These are phyloP conservation scores for Alloascoidea africana DNA, from an alignment of 805 yeast species.

Conservation along the genomic window DNA sequence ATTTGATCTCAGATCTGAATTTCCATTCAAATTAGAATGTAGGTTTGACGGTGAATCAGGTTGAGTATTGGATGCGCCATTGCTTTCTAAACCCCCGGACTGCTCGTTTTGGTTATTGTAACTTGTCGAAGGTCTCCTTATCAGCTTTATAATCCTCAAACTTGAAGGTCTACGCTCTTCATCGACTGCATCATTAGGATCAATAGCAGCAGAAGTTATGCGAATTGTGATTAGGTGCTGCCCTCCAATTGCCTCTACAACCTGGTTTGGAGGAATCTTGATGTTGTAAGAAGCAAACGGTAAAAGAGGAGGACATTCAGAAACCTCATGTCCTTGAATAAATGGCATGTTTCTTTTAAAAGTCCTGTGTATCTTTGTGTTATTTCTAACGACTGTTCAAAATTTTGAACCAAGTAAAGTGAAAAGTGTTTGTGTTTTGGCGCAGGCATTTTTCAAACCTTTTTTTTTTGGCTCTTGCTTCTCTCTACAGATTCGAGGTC, in stretches of 20 bases:
- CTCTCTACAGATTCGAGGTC: no score
- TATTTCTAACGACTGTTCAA: no score
- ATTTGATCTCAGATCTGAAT: constrained; percentile 14
- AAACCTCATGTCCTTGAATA: no score
- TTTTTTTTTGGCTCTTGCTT: no score
- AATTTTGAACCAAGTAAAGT: no score
- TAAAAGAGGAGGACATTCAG: constrained; percentile 35
- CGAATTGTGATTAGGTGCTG: constrained; percentile 84
- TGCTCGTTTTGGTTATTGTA: constrained; percentile 20
- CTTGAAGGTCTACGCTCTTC: constrained; percentile 76
- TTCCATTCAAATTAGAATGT: constrained; percentile 10
- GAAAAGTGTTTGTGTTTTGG: no score
- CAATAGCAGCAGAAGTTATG: constrained; percentile 89
- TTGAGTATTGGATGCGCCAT: constrained; percentile 18
- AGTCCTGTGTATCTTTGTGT: no score
- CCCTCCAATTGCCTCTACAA: constrained; percentile 74
- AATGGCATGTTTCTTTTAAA: no score
- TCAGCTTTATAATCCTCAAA: constrained; percentile 74
- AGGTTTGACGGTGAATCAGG: constrained; percentile 12
- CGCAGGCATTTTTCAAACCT: no score
- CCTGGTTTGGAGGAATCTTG: constrained; percentile 75
- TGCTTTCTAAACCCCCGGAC: constrained; percentile 22
- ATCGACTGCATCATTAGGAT: constrained; percentile 69
- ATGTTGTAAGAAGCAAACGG: constrained; percentile 83
- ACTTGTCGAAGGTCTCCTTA: constrained; percentile 41